Percentiles rank a stretch among this genome's conserved stretches.
Evolutionary conservation across 495 filamentous ascomycete species (phyloP).

Genomic region (Umbilicaria muhlenbergii): DNA sequence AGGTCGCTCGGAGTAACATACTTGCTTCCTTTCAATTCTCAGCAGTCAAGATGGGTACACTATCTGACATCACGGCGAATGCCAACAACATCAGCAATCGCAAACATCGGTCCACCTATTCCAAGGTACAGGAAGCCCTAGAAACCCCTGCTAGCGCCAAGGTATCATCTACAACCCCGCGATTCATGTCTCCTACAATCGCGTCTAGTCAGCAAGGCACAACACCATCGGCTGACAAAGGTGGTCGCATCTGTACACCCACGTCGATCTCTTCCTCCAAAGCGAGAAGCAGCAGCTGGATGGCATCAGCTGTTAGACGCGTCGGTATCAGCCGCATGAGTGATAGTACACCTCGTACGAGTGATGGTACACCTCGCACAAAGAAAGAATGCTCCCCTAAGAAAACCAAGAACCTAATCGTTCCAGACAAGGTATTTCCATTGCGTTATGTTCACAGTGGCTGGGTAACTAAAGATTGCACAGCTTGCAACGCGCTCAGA

Average conservation of each 20-base stretch:
- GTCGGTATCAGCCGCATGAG: slow-evolving; percentile 8
- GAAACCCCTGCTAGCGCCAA: not conserved
- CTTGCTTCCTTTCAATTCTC: no score
- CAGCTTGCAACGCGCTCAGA: slow-evolving; percentile 6
- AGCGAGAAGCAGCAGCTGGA: slow-evolving; percentile 3
- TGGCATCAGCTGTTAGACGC: slow-evolving; percentile 11
- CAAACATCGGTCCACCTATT: not conserved
- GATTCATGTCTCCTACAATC: slow-evolving; percentile 16
- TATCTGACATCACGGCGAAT: slow-evolving; percentile 12
- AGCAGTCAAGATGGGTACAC: slow-evolving; percentile 7
- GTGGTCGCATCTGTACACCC: not conserved
- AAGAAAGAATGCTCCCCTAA: slow-evolving; percentile 7
- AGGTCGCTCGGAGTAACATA: no score
- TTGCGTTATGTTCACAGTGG: not conserved
- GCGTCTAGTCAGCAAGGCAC: slow-evolving; percentile 5
- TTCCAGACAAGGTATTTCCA: slow-evolving; percentile 11
- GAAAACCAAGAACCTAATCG: slow-evolving; percentile 1
- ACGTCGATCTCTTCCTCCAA: slow-evolving; percentile 1
- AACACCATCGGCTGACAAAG: not conserved
- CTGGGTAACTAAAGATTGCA: not conserved
- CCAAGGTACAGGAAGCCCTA: slow-evolving; percentile 5
- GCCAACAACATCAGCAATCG: slow-evolving; percentile 9
- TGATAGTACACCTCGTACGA: slow-evolving; percentile 7
- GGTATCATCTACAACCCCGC: slow-evolving; percentile 1
- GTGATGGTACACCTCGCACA: slow-evolving; percentile 9